A percentile compares a stretch with the other conserved stretches of the same genome.
phyloP scores from a whole-genome alignment of 164 flowering plant genomes.

The Saururus chinensis region DNA sequence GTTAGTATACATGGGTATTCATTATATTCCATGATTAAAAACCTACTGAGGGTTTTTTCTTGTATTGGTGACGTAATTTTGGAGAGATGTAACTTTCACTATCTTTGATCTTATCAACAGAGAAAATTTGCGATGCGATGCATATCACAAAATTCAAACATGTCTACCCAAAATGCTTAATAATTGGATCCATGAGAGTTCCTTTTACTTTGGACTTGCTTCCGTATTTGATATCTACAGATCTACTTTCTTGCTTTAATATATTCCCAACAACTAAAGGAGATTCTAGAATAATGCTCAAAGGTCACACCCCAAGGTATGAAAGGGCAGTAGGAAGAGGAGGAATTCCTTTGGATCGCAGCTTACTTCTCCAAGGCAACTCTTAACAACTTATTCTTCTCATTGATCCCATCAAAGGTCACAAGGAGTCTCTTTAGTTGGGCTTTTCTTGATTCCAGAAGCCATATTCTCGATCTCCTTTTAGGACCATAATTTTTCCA shows the following conservation, averaged over 20 bases:
- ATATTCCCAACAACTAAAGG: slow-evolving; percentile 61
- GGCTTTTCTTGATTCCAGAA: too few relatives aligned
- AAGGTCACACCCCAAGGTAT: slow-evolving; percentile 16
- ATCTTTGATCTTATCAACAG: slow-evolving; percentile 3
- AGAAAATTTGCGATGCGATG: slow-evolving; percentile 22
- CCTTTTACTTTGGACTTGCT: slow-evolving; percentile 57
- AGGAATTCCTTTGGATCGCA: slow-evolving; percentile 50
- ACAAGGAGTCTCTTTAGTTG: too few relatives aligned
- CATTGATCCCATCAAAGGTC: too few relatives aligned
- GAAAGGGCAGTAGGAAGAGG: slow-evolving; percentile 27
- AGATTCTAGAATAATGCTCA: slow-evolving; percentile 69
- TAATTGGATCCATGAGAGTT: slow-evolving; percentile 29
- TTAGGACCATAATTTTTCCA: too few relatives aligned
- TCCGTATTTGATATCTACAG: slow-evolving; percentile 48
- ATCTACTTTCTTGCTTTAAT: slow-evolving; percentile 49
- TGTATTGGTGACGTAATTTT: too few relatives aligned
- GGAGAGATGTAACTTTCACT: not conserved
- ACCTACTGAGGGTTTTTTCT: too few relatives aligned
- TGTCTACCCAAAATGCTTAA: slow-evolving; percentile 44
- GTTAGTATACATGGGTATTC: too few relatives aligned
- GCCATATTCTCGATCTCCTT: too few relatives aligned
- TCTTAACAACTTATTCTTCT: not conserved
- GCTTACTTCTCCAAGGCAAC: slow-evolving; percentile 26
- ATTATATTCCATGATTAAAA: too few relatives aligned
- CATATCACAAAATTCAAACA: slow-evolving; percentile 10